Base-by-base conservation (phyloP, 768 basidiomycete species). In the Kwoniella pini region DNA sequence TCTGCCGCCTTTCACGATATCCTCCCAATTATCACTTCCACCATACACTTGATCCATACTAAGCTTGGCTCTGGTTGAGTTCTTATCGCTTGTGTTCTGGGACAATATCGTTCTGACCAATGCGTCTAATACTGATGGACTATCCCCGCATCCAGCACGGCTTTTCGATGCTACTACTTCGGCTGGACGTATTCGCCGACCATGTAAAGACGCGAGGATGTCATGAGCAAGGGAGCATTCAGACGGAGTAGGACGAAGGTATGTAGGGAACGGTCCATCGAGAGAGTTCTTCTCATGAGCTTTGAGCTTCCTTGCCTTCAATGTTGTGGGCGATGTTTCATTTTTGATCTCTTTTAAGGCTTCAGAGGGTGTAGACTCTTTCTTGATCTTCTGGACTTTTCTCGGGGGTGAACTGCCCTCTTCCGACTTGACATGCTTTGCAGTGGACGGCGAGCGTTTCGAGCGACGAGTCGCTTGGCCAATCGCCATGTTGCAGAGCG, bases 331-430 rank as follows among this genome's bases (percentile, higher is more conserved):
- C 1, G 42, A 26, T 12, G 21, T 40, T 19, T 53, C 40, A 19
- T 22, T n/a, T 33, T 60, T 52, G 42, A 60, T 19, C n/a, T 42
- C 26, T 24, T 36, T 42, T 6, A 40, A 15, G 6, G 38, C n/a
- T 49, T 58, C 36, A 11, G 15, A 10, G 19, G 10, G 24, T 2
- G 54, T 36, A 19, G 54, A 55, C 33, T 55, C 54, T 9, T n/a
- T 26, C n/a, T 55, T 55, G 19, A 44, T 39, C 93, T 87, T 27
- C 81, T 77, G 26, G 84, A 81, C 53, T 80, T 79, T 50, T 6
- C 30, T 15, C 6, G 48, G 48, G 31, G 48, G 30, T 4, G 48
- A 50, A 15, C 7, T 36, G 7, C 7, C 7, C 33, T 7, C 33
- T 36, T 36, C 33, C 7, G 33, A 7, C 15, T 36, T 36, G 33